phyloP scores from a whole-genome alignment of 441 rosid species.

The Populus hybrid region DNA sequence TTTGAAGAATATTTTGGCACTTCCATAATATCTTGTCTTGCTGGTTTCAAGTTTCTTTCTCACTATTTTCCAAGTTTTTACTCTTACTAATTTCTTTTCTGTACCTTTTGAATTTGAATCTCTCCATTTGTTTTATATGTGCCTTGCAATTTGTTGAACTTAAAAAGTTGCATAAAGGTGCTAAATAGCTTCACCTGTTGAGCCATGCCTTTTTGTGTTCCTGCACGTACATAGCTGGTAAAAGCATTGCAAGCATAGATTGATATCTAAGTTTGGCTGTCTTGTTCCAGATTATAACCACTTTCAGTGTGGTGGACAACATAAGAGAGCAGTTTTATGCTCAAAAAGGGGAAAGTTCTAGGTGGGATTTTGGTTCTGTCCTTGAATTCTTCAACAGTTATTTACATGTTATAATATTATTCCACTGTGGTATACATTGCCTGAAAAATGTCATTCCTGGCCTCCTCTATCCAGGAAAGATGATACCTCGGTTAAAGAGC shows the following conservation, averaged over 20 bases:
- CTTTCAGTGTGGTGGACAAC: conserved; percentile 89
- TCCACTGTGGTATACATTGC: background rate
- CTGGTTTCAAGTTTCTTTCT: background rate
- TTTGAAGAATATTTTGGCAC: background rate
- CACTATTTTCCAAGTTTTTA: too few species aligned
- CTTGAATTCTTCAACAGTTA: background rate
- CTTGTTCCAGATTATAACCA: conserved; percentile 70
- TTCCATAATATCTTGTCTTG: background rate
- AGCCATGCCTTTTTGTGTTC: background rate
- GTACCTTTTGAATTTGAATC: background rate
- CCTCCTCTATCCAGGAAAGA: conserved; percentile 53
- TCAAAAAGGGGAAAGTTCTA: conserved; percentile 44
- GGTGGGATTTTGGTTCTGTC: conserved; percentile 37
- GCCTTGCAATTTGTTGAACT: background rate
- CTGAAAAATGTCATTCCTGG: conserved; percentile 1
- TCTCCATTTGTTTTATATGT: background rate
- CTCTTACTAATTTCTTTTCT: background rate
- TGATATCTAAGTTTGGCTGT: conserved; percentile 12
- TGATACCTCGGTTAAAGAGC: conserved; percentile 52
- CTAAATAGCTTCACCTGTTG: too few species aligned
- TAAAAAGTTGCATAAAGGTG: too few species aligned
- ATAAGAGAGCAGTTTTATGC: conserved; percentile 80
- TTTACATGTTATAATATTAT: background rate
- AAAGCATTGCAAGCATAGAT: background rate
- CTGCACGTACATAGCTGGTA: background rate